These are phyloP conservation scores for Anethum foeniculum DNA, from an alignment of 140 eudicot species.

Conservation along the genomic window DNA sequence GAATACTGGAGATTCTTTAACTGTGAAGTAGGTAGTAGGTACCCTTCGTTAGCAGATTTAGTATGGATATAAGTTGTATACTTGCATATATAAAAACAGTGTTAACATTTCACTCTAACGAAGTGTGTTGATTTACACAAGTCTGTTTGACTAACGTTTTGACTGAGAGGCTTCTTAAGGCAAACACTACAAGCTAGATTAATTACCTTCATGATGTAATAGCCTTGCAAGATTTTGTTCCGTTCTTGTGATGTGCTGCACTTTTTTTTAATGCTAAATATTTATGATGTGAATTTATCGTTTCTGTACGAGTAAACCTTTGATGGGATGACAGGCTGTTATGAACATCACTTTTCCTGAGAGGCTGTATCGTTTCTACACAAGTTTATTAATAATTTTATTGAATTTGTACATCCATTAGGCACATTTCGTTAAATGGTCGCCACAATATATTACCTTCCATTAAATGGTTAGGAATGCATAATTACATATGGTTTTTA, in stretches of 20 bases:
- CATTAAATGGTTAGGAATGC: not conserved
- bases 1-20: not conserved
- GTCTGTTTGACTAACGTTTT: not conserved
- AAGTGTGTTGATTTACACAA: not conserved
- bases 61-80: not conserved
- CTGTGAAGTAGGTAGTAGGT: not conserved
- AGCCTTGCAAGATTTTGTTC: no score
- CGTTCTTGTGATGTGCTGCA: no score
- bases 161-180: not conserved
- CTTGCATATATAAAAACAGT: not conserved
- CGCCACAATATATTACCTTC: not conserved
- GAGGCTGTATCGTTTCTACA: no score
- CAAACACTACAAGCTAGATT: no score
- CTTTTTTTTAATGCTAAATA: no score
- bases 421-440: not conserved
- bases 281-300: no score
- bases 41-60: not conserved
- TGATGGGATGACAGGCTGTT: not conserved
- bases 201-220: no score
- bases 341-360: not conserved
- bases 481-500: not conserved
- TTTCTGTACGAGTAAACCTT: no score
- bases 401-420: not conserved
- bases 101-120: not conserved
- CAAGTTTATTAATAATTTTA: not conserved